Evolutionary conservation across 83 land plant genomes (phyloP), one percentile per base, ranked within the genome.

Genomic region (Isoetes engelmannii): DNA sequence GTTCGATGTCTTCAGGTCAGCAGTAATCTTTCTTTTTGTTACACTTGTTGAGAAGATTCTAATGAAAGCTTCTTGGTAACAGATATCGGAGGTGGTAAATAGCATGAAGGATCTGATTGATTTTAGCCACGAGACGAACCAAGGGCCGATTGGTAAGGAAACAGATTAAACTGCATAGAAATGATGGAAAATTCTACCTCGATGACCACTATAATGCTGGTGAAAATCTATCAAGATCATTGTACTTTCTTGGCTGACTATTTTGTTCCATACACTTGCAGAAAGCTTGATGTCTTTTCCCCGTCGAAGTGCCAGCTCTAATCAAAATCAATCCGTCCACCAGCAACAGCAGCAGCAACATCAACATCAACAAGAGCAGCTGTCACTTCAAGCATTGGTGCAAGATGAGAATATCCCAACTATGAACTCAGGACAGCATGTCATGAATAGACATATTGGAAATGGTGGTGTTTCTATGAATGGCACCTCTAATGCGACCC

Each of bases 21-120:
- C 21, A 48, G 44, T 48, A 6, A 5, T 13, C 41, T 59, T 44
- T 44, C 6, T 59, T 19, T 56, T 43, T 65, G 19, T 10, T 72
- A 45, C 12, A 28, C 37, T 28, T 28, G 54, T 65, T 44, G 1
- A 21, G 13, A 60, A n/a, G 20, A 1, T 10, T 60, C n/a, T 60
- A n/a, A 9, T 13, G 21, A 9, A 9, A 60, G 21, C 63, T 21
- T 19, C 21, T 51, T 7, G 6, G n/a, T 7, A 21, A 69, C 90
- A 94, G 99, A 94, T 94, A 59, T 87, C 99, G 13, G 99, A 94
- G 77, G 99, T 94, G 46, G 99, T 94, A 7, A 91, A 91, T 75
- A 88, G 97, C 57, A 94, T 94, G 99, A 94, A 94, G 70, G 99
- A 91, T 81, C 73, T 94, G 69, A 94, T 94, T 69, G 99, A 94